phyloP scores from a whole-genome alignment of 164 flowering plant genomes.

The Houttuynia cordata region DNA sequence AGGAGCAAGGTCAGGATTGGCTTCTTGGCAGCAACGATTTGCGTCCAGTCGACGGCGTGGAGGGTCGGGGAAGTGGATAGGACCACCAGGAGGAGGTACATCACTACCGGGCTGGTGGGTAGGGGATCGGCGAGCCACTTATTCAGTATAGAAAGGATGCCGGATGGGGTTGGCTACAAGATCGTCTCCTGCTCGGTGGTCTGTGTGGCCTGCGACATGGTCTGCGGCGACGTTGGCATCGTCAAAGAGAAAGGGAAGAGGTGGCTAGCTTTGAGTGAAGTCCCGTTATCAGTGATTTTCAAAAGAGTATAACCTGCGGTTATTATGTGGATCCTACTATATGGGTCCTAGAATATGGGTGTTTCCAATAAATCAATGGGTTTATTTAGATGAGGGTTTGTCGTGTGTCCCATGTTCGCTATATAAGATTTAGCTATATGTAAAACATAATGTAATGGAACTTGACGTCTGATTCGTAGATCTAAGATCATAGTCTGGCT shows the following conservation, averaged over 20 bases:
- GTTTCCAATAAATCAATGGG: too few species aligned
- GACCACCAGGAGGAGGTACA: constrained; percentile 12
- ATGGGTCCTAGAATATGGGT: too few species aligned
- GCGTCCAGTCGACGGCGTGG: constrained; percentile 23
- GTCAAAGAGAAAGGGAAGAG: constrained; percentile 6
- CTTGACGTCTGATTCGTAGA: too few species aligned
- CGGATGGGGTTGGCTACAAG: background rate
- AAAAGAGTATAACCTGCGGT: constrained; percentile 7
- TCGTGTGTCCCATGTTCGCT: too few species aligned
- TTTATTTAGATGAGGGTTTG: too few species aligned
- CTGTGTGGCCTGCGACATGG: background rate
- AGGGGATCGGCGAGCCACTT: constrained; percentile 10
- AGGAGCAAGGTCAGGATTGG: constrained; percentile 12
- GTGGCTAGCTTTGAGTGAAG: constrained; percentile 9
- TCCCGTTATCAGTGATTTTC: constrained; percentile 6
- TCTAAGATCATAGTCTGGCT: too few species aligned
- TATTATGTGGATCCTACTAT: too few species aligned
- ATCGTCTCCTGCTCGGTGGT: background rate
- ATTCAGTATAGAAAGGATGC: constrained; percentile 5
- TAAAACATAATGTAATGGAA: too few species aligned
- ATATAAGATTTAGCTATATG: too few species aligned
- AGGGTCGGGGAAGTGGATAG: constrained; percentile 7
- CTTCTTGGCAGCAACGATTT: constrained; percentile 15
- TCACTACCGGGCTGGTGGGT: constrained; percentile 3
- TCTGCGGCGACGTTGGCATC: constrained; percentile 8